Evolutionary conservation across 768 basidiomycete species (phyloP).

Genomic region (Amanita muscaria): DNA sequence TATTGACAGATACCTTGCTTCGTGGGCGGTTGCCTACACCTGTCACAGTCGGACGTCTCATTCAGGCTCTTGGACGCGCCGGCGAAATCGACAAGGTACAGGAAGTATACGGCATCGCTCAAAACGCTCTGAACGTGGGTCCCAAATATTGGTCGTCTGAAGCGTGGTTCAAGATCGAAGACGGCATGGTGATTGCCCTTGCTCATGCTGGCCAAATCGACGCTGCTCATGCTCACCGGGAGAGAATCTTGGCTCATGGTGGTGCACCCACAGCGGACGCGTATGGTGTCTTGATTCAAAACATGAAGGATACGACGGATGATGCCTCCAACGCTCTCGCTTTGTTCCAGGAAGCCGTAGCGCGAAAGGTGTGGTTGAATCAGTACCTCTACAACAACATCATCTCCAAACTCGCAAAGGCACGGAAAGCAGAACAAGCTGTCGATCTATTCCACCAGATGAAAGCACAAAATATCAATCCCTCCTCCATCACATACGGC

Average conservation of each 20-base stretch:
- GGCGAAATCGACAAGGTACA: constrained; percentile 53
- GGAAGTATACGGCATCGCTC: constrained; percentile 60
- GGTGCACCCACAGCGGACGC: constrained; percentile 79
- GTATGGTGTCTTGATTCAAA: constrained; percentile 83
- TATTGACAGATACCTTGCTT: constrained; percentile 38
- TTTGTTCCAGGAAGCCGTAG: constrained; percentile 72
- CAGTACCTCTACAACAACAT: constrained; percentile 94
- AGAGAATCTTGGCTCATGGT: constrained; percentile 68
- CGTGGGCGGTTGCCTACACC: constrained; percentile 42
- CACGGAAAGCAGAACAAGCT: constrained; percentile 86
- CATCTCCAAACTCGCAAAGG: constrained; percentile 92
- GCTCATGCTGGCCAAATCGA: constrained; percentile 78
- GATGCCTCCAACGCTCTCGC: constrained; percentile 83
- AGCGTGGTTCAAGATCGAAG: constrained; percentile 78
- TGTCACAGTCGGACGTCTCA: constrained; percentile 47
- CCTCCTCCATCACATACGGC: constrained; percentile 89
- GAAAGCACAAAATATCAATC: constrained; percentile 53
- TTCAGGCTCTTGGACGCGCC: constrained; percentile 59
- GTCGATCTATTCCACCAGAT: constrained; percentile 83
- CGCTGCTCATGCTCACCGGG: constrained; percentile 72
- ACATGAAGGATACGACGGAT: constrained; percentile 91
- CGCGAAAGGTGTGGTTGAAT: constrained; percentile 64
- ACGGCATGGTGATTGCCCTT: constrained; percentile 80
- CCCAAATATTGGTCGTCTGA: constrained; percentile 33
- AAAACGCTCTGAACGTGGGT: constrained; percentile 40